Evolutionary conservation across 2,329 filamentous ascomycete genomes (phyloP).

Genomic region (Pseudogymnoascus sp.): DNA sequence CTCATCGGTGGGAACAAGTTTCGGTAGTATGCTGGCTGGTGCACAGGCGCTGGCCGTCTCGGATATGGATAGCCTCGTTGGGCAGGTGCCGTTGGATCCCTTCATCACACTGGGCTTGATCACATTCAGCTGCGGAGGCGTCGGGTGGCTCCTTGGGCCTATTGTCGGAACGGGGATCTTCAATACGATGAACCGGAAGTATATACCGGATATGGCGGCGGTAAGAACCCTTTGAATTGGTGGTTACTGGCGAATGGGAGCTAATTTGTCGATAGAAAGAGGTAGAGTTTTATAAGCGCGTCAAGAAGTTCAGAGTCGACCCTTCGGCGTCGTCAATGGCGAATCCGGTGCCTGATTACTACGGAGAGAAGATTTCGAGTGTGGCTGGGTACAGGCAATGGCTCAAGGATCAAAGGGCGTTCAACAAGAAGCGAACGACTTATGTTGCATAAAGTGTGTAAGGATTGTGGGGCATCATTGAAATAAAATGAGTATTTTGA

Average conservation of each 20-base stretch:
- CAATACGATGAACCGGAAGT: conserved; percentile 62
- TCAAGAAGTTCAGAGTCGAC: conserved; percentile 88
- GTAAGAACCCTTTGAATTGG: conserved; percentile 36
- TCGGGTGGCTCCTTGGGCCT: conserved; percentile 83
- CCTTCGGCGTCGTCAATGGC: conserved; percentile 79
- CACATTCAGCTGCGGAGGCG: conserved; percentile 65
- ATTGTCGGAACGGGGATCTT: conserved; percentile 74
- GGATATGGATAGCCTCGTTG: conserved; percentile 61
- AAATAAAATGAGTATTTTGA: conserved; percentile 4
- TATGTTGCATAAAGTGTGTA: conserved; percentile 17
- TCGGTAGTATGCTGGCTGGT: conserved; percentile 52
- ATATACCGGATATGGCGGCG: conserved; percentile 61
- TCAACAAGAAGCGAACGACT: conserved; percentile 67
- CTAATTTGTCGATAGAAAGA: conserved; percentile 57
- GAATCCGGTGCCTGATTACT: conserved; percentile 84
- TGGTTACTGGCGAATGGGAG: neutral
- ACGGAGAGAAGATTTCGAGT: conserved; percentile 95
- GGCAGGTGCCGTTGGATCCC: conserved; percentile 75
- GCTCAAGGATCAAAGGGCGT: conserved; percentile 95
- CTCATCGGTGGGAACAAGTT: conserved; percentile 60
- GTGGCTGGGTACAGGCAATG: conserved; percentile 86
- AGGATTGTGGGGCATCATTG: neutral
- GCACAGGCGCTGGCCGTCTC: conserved; percentile 60
- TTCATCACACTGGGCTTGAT: conserved; percentile 76
- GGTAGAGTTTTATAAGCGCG: conserved; percentile 81